Evolutionary conservation across 495 filamentous ascomycete genomes (phyloP).

Genomic region (Astrocystis sublimbata): DNA sequence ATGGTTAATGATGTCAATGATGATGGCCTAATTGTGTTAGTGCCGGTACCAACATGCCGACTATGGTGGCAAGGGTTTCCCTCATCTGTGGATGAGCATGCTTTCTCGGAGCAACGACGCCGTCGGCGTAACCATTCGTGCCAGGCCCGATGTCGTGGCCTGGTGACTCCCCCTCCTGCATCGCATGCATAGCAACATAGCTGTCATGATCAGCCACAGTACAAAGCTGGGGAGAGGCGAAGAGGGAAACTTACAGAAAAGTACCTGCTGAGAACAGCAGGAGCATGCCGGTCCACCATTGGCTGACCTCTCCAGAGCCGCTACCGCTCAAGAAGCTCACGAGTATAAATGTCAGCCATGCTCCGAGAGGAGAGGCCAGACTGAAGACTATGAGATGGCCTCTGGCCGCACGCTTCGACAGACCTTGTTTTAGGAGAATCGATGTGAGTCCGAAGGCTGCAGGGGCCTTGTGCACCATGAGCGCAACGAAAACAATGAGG

Average conservation of each 20-base stretch:
- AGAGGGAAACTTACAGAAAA: conserved; percentile 79
- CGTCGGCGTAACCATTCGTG: conserved; percentile 69
- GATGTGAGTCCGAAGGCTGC: conserved; percentile 94
- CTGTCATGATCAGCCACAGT: conserved; percentile 46
- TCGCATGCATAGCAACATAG: conserved; percentile 98
- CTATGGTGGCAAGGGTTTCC: conserved; percentile 72
- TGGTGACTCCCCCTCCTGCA: conserved; percentile 74
- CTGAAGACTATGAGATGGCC: conserved; percentile 89
- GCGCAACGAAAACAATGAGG: conserved; percentile 90
- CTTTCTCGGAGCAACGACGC: conserved; percentile 49
- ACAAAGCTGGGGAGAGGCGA: neutral
- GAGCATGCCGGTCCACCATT: conserved; percentile 91
- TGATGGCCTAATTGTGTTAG: conserved; percentile 90
- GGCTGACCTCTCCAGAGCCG: conserved; percentile 44
- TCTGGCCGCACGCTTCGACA: conserved; percentile 81
- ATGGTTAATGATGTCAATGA: conserved; percentile 50
- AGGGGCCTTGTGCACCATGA: conserved; percentile 96
- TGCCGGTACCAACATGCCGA: conserved; percentile 88
- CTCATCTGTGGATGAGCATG: conserved; percentile 55
- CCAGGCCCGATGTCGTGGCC: conserved; percentile 51
- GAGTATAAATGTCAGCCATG: conserved; percentile 76
- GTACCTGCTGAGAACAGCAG: conserved; percentile 92
- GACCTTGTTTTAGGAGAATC: conserved; percentile 81
- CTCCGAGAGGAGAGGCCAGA: conserved; percentile 84
- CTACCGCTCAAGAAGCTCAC: conserved; percentile 67